Evolutionary conservation across 2,329 filamentous ascomycete genomes (phyloP), one percentile per base, ranked within the genome.

Genomic region (Dothistroma septosporum): DNA sequence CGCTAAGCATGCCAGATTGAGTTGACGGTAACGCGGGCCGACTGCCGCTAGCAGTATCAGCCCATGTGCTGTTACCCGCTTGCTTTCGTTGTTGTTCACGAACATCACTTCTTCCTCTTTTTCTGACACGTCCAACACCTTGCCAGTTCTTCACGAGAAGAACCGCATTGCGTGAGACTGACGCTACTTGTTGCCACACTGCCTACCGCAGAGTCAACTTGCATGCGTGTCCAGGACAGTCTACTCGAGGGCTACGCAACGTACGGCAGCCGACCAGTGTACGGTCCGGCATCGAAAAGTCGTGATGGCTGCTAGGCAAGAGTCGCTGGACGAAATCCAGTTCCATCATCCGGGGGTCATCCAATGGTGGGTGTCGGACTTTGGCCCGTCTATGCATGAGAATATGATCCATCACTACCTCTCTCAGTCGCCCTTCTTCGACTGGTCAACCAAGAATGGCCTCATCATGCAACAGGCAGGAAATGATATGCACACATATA

Each of bases 351-450:
- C 64, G 6, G 66, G 67, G 24, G 60, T 72, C 24, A 64, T 70
- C 28, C 59, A 68, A 22, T 72, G 70, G 70, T 72, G 70, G 68
- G 49, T 69, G 10, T 48, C 59, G 9, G 64, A 60, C 19, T 21
- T 32, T 31, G 60, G 62, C 22, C 56, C 66, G 58, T 63, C 62
- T 32, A 73, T 72, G 67, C 66, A 71, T 62, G 72, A 84, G 79
- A 66, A 72, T 61, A 66, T 74, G 60, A 68, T 87, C 48, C 79
- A 86, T 58, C 84, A 82, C 69, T 87, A 87, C 73, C 86, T 88
- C 70, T 78, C 79, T 59, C 78, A 82, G 66, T 85, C 83, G 1
- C 83, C 83, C 4, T 87, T 86, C 76, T 87, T 85, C 72, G 85
- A 87, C 63, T 74, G 76, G 24, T 80, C 78, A 14, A 85, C 82